These are phyloP conservation scores for Blastocystis sp. DNA, from an alignment of 352 stramenopile genomes.

Conservation along the genomic window DNA sequence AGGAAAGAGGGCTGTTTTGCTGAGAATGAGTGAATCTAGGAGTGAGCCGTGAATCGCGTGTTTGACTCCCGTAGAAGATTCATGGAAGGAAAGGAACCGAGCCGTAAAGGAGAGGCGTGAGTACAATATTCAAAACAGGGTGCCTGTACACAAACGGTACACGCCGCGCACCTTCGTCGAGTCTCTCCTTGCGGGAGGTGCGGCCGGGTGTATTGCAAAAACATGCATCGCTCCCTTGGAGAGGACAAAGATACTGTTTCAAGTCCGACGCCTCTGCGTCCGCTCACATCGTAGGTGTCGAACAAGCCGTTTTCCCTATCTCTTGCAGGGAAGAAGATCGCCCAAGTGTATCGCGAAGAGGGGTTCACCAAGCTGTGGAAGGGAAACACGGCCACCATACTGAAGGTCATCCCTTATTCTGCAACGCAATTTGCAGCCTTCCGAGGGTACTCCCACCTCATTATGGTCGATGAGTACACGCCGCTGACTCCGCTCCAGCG, in stretches of 20 bases:
- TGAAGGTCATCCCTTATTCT: conserved; percentile 83
- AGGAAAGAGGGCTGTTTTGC: conserved; percentile 8
- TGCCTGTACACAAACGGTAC: conserved; percentile 61
- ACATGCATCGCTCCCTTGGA: conserved; percentile 82
- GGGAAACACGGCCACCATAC: conserved; percentile 80
- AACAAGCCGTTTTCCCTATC: conserved; percentile 60
- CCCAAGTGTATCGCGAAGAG: conserved; percentile 73
- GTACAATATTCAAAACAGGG: conserved; percentile 35
- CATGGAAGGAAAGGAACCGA: conserved; percentile 66
- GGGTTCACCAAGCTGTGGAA: conserved; percentile 77
- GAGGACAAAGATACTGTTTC: conserved; percentile 86
- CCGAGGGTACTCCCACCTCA: conserved; percentile 70
- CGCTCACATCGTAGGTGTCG: conserved; percentile 26
- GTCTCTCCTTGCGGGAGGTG: conserved; percentile 71
- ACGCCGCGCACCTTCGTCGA: conserved; percentile 55
- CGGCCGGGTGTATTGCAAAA: conserved; percentile 78
- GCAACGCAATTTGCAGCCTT: conserved; percentile 86
- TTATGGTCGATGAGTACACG: conserved; percentile 70
- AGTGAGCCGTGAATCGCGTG: background rate
- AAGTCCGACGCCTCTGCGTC: conserved; percentile 74
- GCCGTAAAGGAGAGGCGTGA: conserved; percentile 41
- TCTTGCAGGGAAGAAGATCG: conserved; percentile 46
- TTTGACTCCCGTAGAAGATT: conserved; percentile 63
- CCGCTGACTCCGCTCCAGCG: conserved; percentile 76
- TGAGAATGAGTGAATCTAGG: conserved; percentile 70